Base-by-base conservation (phyloP, 2,329 filamentous ascomycete species). In the Aspergillus flavus region DNA sequence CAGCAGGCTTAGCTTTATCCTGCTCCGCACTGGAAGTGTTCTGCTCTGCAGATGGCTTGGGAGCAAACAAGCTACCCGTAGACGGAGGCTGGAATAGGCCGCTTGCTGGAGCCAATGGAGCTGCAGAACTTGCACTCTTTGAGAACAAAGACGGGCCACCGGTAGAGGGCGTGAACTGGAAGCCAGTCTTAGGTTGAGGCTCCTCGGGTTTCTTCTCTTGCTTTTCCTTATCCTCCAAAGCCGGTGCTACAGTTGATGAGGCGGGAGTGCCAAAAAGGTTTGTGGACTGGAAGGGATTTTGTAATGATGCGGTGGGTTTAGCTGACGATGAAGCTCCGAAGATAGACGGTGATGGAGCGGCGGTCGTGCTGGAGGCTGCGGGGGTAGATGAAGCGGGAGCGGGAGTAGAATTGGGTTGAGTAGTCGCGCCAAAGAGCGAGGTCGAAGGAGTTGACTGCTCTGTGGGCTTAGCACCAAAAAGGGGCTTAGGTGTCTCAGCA, bases 341-440 rank as follows among this genome's bases (percentile, higher is more conserved):
- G 10, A 69, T 66, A 12, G 69, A 61, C 5, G 64, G 59, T n/a
- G 71, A 62, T 52, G 66, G 41, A 55, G 61, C 36, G 21, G 62
- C 59, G n/a, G 55, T 59, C 28, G 61, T 61, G 21, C 57, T 36
- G 43, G 64, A 57, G 46, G 53, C 48, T 52, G 57, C 55, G 9
- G 66, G 30, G 16, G 65, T 62, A 21, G 70, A 57, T 11, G 69
- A 57, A 23, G 64, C 58, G 45, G 65, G 46, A 28, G 68, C 61
- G 21, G 68, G 50, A 23, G 66, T 61, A 21, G 61, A 61, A 26
- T 61, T 58, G 54, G 69, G 45, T 28, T 69, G 66, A 52, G 69
- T 62, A 10, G 71, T 62, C 39, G 68, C 65, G 48, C 68, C 72
- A 61, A 79, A 78, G 58, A 80, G 73, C 57, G 69, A 64, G 1